A percentile compares a stretch with the other conserved stretches of the same genome.
phyloP scores from a whole-genome alignment of 495 filamentous ascomycete species.

The Tuber borchii region DNA sequence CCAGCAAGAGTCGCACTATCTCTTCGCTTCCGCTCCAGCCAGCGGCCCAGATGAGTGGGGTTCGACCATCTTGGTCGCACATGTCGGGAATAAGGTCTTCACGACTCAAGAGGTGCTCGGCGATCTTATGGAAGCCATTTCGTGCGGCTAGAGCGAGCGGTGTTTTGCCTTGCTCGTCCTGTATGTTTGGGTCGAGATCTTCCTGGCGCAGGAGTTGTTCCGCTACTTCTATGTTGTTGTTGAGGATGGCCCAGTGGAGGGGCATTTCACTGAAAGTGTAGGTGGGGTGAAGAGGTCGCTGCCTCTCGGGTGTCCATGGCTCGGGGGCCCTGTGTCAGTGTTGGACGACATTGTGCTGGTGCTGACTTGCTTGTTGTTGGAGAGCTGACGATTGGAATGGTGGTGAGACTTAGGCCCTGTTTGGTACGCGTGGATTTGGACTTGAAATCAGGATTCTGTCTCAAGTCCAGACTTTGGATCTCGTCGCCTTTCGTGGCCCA shows the following conservation, averaged over 20 bases:
- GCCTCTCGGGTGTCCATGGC: too few relatives aligned
- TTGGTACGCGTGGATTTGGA: too few relatives aligned
- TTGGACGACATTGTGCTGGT: background rate
- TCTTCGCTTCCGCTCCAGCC: background rate
- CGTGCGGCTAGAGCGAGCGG: background rate
- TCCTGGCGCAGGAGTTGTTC: background rate
- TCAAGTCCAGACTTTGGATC: too few relatives aligned
- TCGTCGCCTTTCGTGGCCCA: too few relatives aligned
- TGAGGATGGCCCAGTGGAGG: background rate
- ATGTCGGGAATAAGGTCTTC: background rate
- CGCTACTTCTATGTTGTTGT: background rate
- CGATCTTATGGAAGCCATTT: background rate
- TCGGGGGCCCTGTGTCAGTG: background rate
- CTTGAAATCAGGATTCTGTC: too few relatives aligned
- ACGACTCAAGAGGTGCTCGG: background rate
- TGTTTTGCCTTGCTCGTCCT: background rate
- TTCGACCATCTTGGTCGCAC: background rate
- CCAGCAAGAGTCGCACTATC: background rate
- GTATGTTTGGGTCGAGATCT: background rate
- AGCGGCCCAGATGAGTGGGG: background rate
- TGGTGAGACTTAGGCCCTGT: background rate
- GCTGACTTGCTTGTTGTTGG: background rate
- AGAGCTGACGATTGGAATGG: background rate
- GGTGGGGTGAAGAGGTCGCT: too few relatives aligned
- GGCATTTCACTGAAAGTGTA: too few relatives aligned